Evolutionary conservation across 768 basidiomycete genomes (phyloP), one percentile per base, ranked within the genome.

Genomic region (Podaxis pistillaris): DNA sequence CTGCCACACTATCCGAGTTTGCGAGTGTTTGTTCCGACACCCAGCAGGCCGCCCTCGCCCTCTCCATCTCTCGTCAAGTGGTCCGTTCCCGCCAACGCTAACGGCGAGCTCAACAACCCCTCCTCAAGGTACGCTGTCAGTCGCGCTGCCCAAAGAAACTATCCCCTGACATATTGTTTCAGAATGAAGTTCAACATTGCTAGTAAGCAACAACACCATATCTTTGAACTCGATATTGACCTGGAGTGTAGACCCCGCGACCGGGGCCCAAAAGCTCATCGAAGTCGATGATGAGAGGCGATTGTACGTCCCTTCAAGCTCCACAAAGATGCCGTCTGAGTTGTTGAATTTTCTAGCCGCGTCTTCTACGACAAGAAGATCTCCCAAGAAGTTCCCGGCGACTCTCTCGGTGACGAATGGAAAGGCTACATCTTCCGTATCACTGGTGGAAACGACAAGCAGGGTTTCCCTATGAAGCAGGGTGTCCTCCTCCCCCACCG

Each of bases 381-480:
- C 81, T 72, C 93, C 28, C 94, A 96, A 74, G 96, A 98, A 80
- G 93, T 98, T 70, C 84, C 94, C 51, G 93, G 85, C 64, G 95
- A 97, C 81, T 76, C 88, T 59, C 78, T 98, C 68, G 94, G 96
- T 70, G 91, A 96, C 74, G 96, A 98, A 82, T 98, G 87, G 86
- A 93, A 92, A 76, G 96, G 96, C 63, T 98, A 97, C 81, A 79
- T 98, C 75, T 87, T 97, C 84, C 90, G 94, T 71, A 92, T 99
- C 82, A 96, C 93, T 33, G 96, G 96, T 71, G 94, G 96, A 66
- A 98, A 98, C 84, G 95, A 98, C 88, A 94, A 94, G 82, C 93
- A 96, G 76, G 94, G 95, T 73, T 96, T 97, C 86, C 94, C 95
- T 53, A 97, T 98, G 94, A 98, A 98, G 80, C 96, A 99, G 81